These are phyloP conservation scores for Brassica hybrid DNA, from an alignment of 441 rosid genomes.

Conservation along the genomic window DNA sequence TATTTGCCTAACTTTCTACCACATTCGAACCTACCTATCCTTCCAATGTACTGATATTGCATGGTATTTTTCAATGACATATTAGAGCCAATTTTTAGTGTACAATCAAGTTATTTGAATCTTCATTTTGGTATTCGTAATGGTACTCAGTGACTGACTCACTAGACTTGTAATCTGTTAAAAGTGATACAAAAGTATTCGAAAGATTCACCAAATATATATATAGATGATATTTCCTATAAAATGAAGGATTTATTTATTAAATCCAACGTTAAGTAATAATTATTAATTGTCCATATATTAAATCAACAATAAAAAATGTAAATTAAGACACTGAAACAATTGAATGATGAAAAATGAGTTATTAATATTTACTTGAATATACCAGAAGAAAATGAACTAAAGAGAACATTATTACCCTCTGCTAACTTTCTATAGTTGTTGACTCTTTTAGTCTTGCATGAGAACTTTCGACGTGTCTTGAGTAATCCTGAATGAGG, in stretches of 20 bases:
- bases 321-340: not conserved
- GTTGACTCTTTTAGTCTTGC: conserved; percentile 8
- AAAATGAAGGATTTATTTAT: not conserved
- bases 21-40: conserved; percentile 9
- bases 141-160: not conserved
- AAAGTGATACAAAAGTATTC: not conserved
- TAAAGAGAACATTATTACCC: not conserved
- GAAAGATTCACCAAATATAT: not conserved
- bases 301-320: not conserved
- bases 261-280: not conserved
- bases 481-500: not conserved
- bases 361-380: not conserved
- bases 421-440: not conserved
- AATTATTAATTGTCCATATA: not conserved
- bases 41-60: not conserved
- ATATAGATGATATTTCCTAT: not conserved
- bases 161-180: not conserved
- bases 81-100: not conserved
- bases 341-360: not conserved
- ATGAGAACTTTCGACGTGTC: conserved; percentile 20
- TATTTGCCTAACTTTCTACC: conserved; percentile 15
- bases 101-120: conserved; percentile 2
- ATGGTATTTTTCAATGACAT: not conserved
- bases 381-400: not conserved
- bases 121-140: not conserved